These are phyloP conservation scores for Phytophthora pistaciae DNA, from an alignment of 352 stramenopile genomes.

Conservation along the genomic window DNA sequence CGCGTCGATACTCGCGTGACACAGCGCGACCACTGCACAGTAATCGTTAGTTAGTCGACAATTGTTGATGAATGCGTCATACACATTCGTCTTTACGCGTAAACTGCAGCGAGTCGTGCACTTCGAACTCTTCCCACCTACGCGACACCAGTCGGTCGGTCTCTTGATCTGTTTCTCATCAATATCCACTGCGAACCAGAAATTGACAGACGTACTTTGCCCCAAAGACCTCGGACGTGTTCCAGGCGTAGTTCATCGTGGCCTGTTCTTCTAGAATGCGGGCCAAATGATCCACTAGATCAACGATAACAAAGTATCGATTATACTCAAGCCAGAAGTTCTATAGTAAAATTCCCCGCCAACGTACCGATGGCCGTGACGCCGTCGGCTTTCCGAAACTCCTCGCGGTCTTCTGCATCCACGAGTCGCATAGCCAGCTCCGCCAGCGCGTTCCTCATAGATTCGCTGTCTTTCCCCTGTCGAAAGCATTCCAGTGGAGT, in stretches of 20 bases:
- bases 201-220: conserved; percentile 22
- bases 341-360: background rate
- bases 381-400: conserved; percentile 67
- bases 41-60: background rate
- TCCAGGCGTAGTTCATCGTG: conserved; percentile 49
- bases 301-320: background rate
- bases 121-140: conserved; percentile 58
- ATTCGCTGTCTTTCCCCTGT: conserved; percentile 26
- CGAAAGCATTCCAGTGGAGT: conserved; percentile 61
- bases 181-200: conserved; percentile 28
- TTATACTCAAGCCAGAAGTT: background rate
- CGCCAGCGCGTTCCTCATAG: conserved; percentile 53
- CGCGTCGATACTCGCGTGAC: conserved; percentile 65
- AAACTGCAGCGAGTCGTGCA: conserved; percentile 65
- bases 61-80: background rate
- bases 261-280: conserved; percentile 67
- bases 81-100: conserved; percentile 39
- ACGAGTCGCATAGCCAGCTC: conserved; percentile 69
- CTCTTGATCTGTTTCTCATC: conserved; percentile 12
- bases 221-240: conserved; percentile 45
- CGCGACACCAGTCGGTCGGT: background rate
- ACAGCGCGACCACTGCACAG: conserved; percentile 57
- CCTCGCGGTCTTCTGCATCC: conserved; percentile 55
- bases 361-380: conserved; percentile 56
- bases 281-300: conserved; percentile 66